Percentiles rank a stretch among this genome's conserved stretches.
Conservation (phyloP, 129 eudicot genomes). For the Artemisia annua region DNA sequence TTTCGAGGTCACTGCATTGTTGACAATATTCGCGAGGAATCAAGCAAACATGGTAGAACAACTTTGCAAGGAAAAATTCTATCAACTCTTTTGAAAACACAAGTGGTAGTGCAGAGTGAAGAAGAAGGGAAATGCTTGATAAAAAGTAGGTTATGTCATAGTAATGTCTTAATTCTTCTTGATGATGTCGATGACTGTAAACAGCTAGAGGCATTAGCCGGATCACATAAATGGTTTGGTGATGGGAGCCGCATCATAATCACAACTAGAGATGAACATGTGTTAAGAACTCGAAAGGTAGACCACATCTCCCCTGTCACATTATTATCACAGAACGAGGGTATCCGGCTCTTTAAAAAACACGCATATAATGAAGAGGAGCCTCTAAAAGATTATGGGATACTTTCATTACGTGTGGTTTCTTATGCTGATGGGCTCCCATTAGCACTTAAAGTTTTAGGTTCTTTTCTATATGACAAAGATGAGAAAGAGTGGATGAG, state of each 20-base stretch:
- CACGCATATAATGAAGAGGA: neutral
- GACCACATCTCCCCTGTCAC: neutral
- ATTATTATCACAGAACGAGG: slow-evolving; percentile 3
- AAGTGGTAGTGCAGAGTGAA: neutral
- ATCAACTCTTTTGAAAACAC: neutral
- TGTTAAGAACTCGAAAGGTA: neutral
- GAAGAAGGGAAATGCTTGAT: neutral
- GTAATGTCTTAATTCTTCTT: slow-evolving; percentile 5
- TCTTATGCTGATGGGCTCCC: slow-evolving; percentile 1
- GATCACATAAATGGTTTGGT: slow-evolving; percentile 19
- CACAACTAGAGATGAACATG: slow-evolving; percentile 6
- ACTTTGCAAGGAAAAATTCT: neutral
- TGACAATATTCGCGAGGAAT: neutral
- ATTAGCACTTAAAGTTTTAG: neutral
- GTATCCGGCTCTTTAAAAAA: neutral
- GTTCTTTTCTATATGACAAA: slow-evolving; percentile 19
- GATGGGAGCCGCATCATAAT: slow-evolving; percentile 7
- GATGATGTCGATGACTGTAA: slow-evolving; percentile 1
- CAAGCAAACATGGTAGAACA: neutral
- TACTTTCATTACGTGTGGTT: neutral
- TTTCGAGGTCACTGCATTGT: neutral
- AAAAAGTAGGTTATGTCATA: neutral
- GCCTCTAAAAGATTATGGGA: neutral
- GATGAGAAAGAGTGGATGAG: neutral
- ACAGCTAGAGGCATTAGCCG: slow-evolving; percentile 12